Evolutionary conservation across 257 asterid species (phyloP), one percentile per base, ranked within the genome.

Genomic region (Misopates orontium): DNA sequence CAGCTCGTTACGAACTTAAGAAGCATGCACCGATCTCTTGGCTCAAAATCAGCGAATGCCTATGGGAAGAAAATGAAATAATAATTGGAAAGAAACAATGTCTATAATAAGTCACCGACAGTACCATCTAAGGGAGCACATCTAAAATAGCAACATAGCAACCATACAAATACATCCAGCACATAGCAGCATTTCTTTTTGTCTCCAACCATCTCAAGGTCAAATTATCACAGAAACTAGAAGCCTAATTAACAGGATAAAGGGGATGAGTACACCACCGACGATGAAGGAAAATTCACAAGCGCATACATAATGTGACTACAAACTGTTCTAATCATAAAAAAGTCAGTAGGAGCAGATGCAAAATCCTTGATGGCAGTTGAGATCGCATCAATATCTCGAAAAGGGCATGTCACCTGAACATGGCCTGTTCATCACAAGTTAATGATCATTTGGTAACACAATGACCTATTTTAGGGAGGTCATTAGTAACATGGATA

Each of bases 1-100:
- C 99, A 93, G 80, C 99, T 93, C 21, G 97, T 90, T 81, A 93
- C 99, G 71, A 93, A 93, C 84, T 93, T 93, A 42, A 90, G 96
- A 78, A 93, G 89, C 92, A 90, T 82, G 73, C 99, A 90, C 11
- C 99, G 94, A 23, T 87, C 96, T 75, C 62, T 79, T 49, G 99
- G 90, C 79, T 89, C 85, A 80, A 90, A 82, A 74, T 80, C 92
- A 24, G 86, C 83, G 71, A 89, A 73, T 60, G 86, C 97, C 97
- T 93, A 66, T 42, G 64, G 53, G 61, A 65, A 69, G 21, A 74
- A 49, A 72, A 60, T 73, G 61, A 62, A 41, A 69, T 23, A 28
- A 31, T 19, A 42, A 70, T 47, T 24, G 64, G 16, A 67, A 66
- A 60, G 70, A 47, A 36, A 18, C 22, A 12, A 59, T 11, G 18